Base-by-base conservation (phyloP, 768 basidiomycete genomes). In the Lentinula boryana region DNA sequence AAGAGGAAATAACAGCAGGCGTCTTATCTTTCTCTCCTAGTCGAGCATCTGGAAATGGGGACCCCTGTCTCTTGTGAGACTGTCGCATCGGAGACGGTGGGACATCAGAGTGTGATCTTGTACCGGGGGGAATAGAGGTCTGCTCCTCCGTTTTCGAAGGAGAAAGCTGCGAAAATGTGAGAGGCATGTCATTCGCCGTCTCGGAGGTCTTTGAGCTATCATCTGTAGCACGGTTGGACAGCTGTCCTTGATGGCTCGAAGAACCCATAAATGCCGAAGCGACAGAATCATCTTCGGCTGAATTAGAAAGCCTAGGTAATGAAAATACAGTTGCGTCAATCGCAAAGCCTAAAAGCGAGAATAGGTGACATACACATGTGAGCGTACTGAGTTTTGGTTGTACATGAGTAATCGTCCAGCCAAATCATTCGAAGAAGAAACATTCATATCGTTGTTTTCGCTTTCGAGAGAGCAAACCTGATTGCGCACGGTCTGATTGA, bases 151-250 rank as follows among this genome's bases (percentile, higher is more conserved):
- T 15, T 68, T 73, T 74, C 58, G 64, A 62, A 62, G 82, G 81
- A 5, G 84, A 84, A 64, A 84, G 71, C 66, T 84, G 80, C 43
- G 82, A 83, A 63, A 82, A 49, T 51, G 79, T 80, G 43, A 84
- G 67, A 35, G 71, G 72, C 32, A 36, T n/a, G 57, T 46, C 13
- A 33, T 1, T 32, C 1, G 23, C 16, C n/a, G 10, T 18, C 10
- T 36, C 31, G 7, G 38, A 18, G 36, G 60, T n/a, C 31, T 31
- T 31, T 1, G n/a, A 18, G 27, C 8, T 16, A 21, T 21, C 60
- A n/a, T 72, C 71, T n/a, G 67, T 13, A 32, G 4, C 59, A 44
- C 41, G 16, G 41, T 2, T n/a, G 12, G 73, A 68, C 51, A 69
- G 68, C 18, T 71, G 71, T 59, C 70, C 68, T 44, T 67, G 63